phyloP scores from a whole-genome alignment of 768 basidiomycete species.

The Russula dissimulans region DNA sequence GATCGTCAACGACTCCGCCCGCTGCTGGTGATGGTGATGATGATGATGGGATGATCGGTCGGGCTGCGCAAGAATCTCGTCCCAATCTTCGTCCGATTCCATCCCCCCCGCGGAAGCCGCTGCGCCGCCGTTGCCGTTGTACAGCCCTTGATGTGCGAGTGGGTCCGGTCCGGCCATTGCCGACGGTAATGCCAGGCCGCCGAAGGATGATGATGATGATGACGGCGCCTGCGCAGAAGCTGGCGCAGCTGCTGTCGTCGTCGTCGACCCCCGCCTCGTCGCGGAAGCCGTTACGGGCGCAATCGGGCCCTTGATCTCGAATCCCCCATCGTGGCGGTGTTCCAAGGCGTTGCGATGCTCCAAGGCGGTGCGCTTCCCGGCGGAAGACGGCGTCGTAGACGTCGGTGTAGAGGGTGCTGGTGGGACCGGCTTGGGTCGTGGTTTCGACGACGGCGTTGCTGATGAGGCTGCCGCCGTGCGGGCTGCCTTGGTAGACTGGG shows the following conservation, averaged over 20 bases:
- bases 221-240: slow-evolving; percentile 22
- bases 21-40: slow-evolving; percentile 21
- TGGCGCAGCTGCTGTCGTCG: slow-evolving; percentile 10
- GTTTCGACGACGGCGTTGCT: not conserved
- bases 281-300: slow-evolving; percentile 19
- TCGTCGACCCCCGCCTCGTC: slow-evolving; percentile 22
- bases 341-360: slow-evolving; percentile 14
- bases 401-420: not conserved
- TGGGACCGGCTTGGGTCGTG: slow-evolving; percentile 20
- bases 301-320: slow-evolving; percentile 41
- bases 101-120: slow-evolving; percentile 21
- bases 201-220: slow-evolving; percentile 17
- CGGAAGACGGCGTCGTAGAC: not conserved
- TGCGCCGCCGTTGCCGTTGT: slow-evolving; percentile 5
- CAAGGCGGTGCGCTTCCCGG: not conserved
- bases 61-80: slow-evolving; percentile 25
- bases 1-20: slow-evolving; percentile 27
- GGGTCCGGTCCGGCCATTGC: slow-evolving; percentile 15
- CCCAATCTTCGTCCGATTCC: slow-evolving; percentile 42
- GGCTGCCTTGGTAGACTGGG: slow-evolving; percentile 17
- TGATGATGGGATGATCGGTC: not conserved
- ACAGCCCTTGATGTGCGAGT: slow-evolving; percentile 21
- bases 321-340: slow-evolving; percentile 38
- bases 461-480: not conserved
- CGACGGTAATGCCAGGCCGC: slow-evolving; percentile 33